Evolutionary conservation across 345 rosid genomes (phyloP).

Genomic region (Aegle marmelos): DNA sequence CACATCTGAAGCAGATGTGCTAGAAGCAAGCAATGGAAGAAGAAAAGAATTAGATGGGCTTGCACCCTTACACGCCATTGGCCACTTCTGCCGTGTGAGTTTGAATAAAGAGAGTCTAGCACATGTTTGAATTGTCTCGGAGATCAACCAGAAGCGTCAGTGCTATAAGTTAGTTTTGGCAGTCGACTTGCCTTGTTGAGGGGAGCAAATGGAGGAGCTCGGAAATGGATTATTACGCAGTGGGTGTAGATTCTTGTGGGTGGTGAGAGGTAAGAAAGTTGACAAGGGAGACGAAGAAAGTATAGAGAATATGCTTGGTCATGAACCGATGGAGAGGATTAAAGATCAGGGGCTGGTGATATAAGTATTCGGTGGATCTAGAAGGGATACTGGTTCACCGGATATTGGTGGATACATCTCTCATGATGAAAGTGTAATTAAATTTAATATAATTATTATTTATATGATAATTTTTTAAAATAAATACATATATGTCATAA

Average conservation of each 20-base stretch:
- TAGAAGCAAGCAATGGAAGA: slow-evolving; percentile 15
- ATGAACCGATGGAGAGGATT: slow-evolving; percentile 14
- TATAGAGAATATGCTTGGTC: slow-evolving; percentile 30
- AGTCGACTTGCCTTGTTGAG: slow-evolving; percentile 34
- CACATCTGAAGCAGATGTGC: slow-evolving; percentile 28
- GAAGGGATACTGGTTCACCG: slow-evolving; percentile 29
- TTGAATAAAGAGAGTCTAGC: slow-evolving; percentile 1
- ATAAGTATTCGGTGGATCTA: slow-evolving; percentile 46
- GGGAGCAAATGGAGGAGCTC: slow-evolving; percentile 38
- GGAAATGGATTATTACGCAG: slow-evolving; percentile 34
- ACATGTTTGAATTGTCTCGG: slow-evolving; percentile 31
- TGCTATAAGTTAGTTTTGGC: slow-evolving; percentile 43
- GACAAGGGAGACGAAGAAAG: slow-evolving; percentile 40
- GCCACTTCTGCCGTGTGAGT: slow-evolving; percentile 32
- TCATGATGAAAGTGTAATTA: no score
- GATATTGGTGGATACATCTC: slow-evolving; percentile 35
- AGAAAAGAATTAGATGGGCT: slow-evolving; percentile 6
- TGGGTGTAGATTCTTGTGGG: slow-evolving; percentile 37
- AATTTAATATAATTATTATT: no score
- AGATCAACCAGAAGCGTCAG: slow-evolving; percentile 32
- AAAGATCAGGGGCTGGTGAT: slow-evolving; percentile 28
- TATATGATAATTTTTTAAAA: no score
- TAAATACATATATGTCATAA: no score
- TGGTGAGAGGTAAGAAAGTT: slow-evolving; percentile 25
- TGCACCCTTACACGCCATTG: slow-evolving; percentile 28